Percentiles rank a stretch among this genome's conserved stretches.
phyloP scores from a whole-genome alignment of 202 grass and related monocot species.

The Bolboschoenoplectus hybrid region DNA sequence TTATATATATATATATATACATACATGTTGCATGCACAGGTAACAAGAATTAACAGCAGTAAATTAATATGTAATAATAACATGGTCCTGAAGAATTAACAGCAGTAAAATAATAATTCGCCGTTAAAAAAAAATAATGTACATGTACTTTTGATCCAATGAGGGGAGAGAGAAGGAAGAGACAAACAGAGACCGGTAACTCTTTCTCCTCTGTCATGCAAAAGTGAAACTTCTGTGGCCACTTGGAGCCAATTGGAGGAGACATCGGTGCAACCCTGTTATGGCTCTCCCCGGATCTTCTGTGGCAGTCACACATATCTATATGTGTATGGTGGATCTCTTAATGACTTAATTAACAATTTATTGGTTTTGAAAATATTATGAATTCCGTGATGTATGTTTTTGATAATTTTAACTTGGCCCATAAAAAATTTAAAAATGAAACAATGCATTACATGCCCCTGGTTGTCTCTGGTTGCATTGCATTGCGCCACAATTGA shows the following conservation, averaged over 20 bases:
- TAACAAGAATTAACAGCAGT: no score
- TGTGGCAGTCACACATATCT: neutral
- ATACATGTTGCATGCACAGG: neutral
- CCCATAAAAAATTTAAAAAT: no score
- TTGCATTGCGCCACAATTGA: neutral
- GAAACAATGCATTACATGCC: no score
- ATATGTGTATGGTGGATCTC: no score
- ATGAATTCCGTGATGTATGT: no score
- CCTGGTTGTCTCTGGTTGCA: neutral
- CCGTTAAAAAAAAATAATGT: neutral
- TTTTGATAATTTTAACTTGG: no score
- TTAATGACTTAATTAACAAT: no score
- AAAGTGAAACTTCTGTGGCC: constrained; percentile 24
- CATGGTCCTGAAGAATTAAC: constrained; percentile 8
- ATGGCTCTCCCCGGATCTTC: neutral
- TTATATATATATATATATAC: no score
- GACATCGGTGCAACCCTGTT: constrained; percentile 23
- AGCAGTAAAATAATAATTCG: neutral
- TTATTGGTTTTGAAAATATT: no score
- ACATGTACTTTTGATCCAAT: constrained; percentile 31
- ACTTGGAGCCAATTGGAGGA: constrained; percentile 27
- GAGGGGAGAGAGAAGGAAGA: constrained; percentile 20
- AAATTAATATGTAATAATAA: neutral
- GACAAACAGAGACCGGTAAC: constrained; percentile 2
- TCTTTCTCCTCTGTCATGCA: neutral